Evolutionary conservation across 2,329 filamentous ascomycete genomes (phyloP), one percentile per base, ranked within the genome.

Genomic region (Aspergillus tubingensis): DNA sequence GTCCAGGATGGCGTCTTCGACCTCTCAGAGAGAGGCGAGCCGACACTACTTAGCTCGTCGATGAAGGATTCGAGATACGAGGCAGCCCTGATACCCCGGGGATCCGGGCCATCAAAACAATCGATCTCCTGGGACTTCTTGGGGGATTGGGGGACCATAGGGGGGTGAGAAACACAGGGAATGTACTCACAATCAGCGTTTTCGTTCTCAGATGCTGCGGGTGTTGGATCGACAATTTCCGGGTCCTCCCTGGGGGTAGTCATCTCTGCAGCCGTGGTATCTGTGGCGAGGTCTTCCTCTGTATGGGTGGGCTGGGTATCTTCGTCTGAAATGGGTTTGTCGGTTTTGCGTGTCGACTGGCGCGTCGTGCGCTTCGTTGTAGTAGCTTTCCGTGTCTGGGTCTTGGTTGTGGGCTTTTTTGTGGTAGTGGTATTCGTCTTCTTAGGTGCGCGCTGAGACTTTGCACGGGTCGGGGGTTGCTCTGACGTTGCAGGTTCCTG

Each of bases 161-260:
- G 15, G 19, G 50, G 38, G 25, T n/a, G 32, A 23, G 27, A 23
- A 38, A 48, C 13, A 15, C 30, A 13, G 11, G 21, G 54, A 1
- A 23, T 10, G 10, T 8, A 63, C 66, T 67, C 61, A 68, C 66
- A 38, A 30, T 62, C 59, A 21, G 53, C 58, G 39, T n/a, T 58
- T 15, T 58, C 58, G 19, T 52, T 58, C 51, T 68, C 65, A 47
- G 54, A 51, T 7, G 61, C 21, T 47, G 52, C 52, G 48, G 44
- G 38, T 53, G 41, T 48, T 59, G 25, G 25, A 17, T 32, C 30
- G 13, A 15, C 36, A 30, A 49, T 36, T 7, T 58, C 44, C n/a
- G 41, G 17, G 23, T 57, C 21, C 17, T 53, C 38, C 55, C 44
- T 44, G 3, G 53, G 13, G 41, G 17, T 32, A 13, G 7, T 65